Conservation (phyloP, 768 basidiomycete species). For the Russula ochroleuca region DNA sequence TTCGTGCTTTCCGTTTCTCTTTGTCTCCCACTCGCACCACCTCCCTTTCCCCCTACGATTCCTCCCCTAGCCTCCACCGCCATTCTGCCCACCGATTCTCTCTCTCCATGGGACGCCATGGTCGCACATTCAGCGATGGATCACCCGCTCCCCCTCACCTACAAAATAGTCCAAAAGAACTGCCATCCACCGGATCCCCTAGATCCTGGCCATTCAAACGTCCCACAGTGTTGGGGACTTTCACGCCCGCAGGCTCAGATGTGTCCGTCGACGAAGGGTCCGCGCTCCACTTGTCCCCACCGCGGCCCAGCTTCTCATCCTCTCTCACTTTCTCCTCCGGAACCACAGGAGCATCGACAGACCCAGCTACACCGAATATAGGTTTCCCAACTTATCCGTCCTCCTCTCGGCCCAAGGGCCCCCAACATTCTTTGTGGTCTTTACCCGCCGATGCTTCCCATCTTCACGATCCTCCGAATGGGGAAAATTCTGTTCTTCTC, state of each 20-base stretch:
- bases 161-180: conserved; percentile 1
- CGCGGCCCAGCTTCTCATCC: conserved; percentile 30
- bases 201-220: conserved; percentile 33
- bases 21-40: conserved; percentile 42
- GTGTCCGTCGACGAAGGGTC: conserved; percentile 32
- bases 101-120: conserved; percentile 26
- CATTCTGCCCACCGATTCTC: conserved; percentile 25
- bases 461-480: conserved; percentile 38
- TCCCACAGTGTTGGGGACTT: conserved; percentile 62
- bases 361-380: conserved; percentile 32
- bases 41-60: conserved; percentile 34
- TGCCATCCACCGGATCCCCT: conserved; percentile 14
- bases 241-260: conserved; percentile 41
- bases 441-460: conserved; percentile 40
- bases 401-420: conserved; percentile 36
- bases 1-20: conserved; percentile 43
- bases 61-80: conserved; percentile 34
- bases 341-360: conserved; percentile 25
- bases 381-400: conserved; percentile 36
- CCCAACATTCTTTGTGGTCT: conserved; percentile 40
- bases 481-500: conserved; percentile 25
- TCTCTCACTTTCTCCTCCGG: conserved; percentile 28
- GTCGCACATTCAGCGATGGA: conserved; percentile 39
- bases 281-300: conserved; percentile 34
- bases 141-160: conserved; percentile 12